A percentile compares a stretch with the other conserved stretches of the same genome.
Evolutionary conservation across 2,329 filamentous ascomycete genomes (phyloP).

Genomic region (Mycosphaerella sp.): DNA sequence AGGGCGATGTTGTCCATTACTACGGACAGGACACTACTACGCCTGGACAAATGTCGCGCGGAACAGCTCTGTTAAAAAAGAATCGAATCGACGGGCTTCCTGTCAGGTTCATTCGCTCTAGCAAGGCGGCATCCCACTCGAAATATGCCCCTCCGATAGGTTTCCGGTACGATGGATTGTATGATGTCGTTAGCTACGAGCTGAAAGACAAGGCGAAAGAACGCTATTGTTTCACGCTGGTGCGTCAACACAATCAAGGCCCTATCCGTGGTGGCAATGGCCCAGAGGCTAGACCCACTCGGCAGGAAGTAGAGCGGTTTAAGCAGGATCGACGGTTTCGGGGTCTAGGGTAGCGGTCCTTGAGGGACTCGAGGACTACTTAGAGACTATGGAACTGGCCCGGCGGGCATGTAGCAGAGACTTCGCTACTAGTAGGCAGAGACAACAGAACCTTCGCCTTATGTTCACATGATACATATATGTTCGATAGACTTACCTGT

Average conservation of each 20-base stretch:
- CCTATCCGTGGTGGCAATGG: conserved; percentile 43
- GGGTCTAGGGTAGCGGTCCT: not conserved
- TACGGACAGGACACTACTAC: conserved; percentile 44
- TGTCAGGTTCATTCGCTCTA: conserved; percentile 49
- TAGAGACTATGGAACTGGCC: too few relatives aligned
- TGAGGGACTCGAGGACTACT: not conserved
- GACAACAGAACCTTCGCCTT: too few relatives aligned
- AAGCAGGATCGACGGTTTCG: conserved; percentile 23
- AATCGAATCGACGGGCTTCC: conserved; percentile 32
- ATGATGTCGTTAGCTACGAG: conserved; percentile 41
- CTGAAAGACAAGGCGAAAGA: conserved; percentile 39
- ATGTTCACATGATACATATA: too few relatives aligned
- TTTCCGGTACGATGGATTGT: conserved; percentile 55
- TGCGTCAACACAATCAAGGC: conserved; percentile 40
- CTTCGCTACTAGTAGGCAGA: too few relatives aligned
- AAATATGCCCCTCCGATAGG: conserved; percentile 44
- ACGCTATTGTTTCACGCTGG: conserved; percentile 46
- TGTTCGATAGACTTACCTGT: too few relatives aligned
- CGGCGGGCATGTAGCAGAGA: too few relatives aligned
- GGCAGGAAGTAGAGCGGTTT: conserved; percentile 33
- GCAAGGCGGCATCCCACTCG: conserved; percentile 35
- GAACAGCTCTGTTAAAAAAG: conserved; percentile 41
- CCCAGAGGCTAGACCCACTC: conserved; percentile 40
- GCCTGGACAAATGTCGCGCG: conserved; percentile 22
- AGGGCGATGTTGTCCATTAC: conserved; percentile 47